These are phyloP conservation scores for Botrytis squamosa DNA, from an alignment of 2,329 filamentous ascomycete genomes.

Conservation along the genomic window DNA sequence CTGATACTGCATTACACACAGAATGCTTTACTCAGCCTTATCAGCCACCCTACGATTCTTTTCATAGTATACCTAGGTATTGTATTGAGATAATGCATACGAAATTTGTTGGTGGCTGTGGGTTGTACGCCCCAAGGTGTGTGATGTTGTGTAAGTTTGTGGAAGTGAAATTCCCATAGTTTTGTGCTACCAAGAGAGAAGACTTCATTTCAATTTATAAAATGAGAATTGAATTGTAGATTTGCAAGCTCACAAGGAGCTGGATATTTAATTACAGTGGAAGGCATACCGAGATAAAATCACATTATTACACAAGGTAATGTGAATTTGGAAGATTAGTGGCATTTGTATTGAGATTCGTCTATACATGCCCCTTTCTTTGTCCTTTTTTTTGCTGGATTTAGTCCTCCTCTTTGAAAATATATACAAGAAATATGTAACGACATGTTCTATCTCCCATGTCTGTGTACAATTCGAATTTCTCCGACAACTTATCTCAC, in stretches of 20 bases:
- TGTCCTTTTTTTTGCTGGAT: not conserved
- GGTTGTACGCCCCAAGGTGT: not conserved
- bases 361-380: not conserved
- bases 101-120: not conserved
- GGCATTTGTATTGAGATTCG: not conserved
- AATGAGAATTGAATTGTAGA: not conserved
- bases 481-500: not conserved
- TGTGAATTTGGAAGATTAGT: not conserved
- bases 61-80: not conserved
- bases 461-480: not conserved
- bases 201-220: not conserved
- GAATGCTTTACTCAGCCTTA: not conserved
- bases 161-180: not conserved
- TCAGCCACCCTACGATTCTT: slow-evolving; percentile 1
- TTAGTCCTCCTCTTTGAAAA: not conserved
- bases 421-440: slow-evolving; percentile 9
- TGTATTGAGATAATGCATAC: not conserved
- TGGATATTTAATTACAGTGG: not conserved
- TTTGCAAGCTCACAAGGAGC: not conserved
- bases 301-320: not conserved
- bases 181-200: not conserved
- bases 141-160: not conserved
- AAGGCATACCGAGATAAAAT: not conserved
- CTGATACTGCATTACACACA: not conserved
- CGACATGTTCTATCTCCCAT: not conserved